Evolutionary conservation across 2,329 filamentous ascomycete genomes (phyloP).

Genomic region (Immersiporthe knoxdaviesiana): DNA sequence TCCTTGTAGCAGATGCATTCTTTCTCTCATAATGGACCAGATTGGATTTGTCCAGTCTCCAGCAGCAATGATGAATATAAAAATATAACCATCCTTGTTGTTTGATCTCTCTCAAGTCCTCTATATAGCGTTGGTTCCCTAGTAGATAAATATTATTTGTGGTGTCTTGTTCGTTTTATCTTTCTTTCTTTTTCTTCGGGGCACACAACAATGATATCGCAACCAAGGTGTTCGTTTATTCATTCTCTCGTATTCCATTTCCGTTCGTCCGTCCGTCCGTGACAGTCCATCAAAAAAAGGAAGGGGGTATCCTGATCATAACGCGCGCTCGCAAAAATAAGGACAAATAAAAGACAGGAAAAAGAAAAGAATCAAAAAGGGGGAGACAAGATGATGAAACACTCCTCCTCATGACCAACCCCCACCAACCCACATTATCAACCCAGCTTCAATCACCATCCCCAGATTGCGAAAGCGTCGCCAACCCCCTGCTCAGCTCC

Average conservation of each 20-base stretch:
- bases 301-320: background rate
- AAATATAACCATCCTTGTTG: background rate
- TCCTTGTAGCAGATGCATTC: background rate
- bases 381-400: background rate
- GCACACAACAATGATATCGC: background rate
- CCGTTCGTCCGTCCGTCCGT: background rate
- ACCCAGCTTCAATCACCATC: background rate
- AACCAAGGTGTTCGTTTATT: background rate
- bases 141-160: background rate
- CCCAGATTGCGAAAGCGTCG: conserved; percentile 18
- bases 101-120: background rate
- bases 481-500: conserved; percentile 26
- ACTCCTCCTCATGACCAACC: background rate
- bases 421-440: background rate
- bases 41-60: background rate
- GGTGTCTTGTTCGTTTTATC: background rate
- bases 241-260: background rate
- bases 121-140: background rate
- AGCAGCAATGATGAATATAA: background rate
- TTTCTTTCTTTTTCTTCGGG: background rate
- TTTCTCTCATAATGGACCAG: background rate
- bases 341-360: background rate
- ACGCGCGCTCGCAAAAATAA: background rate
- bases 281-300: background rate
- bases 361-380: background rate